Conservation (phyloP, 768 basidiomycete species). For the Phylloporus arenicola region DNA sequence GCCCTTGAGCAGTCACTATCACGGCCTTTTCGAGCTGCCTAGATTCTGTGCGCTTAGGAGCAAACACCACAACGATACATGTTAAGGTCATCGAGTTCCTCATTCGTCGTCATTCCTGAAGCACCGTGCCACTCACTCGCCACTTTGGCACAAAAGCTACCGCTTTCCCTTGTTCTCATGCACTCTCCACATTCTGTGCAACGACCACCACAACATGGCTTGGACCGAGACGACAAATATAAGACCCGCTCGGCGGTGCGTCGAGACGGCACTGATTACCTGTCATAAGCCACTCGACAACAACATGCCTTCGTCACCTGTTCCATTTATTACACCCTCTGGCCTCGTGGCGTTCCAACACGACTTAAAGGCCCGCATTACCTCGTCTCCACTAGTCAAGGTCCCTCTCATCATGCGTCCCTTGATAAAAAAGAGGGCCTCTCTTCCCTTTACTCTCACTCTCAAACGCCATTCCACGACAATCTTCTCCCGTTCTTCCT, state of each 20-base stretch:
- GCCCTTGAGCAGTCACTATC: conserved; percentile 14
- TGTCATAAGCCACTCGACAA: conserved; percentile 11
- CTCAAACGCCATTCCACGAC: conserved; percentile 25
- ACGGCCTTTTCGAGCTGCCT: conserved; percentile 15
- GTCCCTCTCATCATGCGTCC: conserved; percentile 25
- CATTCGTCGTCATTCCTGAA: conserved; percentile 8
- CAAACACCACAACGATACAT: conserved; percentile 14
- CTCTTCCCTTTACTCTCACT: conserved; percentile 15
- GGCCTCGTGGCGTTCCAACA: conserved; percentile 26
- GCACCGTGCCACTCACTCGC: conserved; percentile 5
- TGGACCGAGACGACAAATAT: conserved; percentile 14
- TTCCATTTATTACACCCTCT: conserved; percentile 23
- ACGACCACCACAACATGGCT: conserved; percentile 17
- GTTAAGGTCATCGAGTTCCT: conserved; percentile 6
- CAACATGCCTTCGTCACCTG: conserved; percentile 26
- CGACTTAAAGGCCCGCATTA: conserved; percentile 28
- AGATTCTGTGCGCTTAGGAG: conserved; percentile 10
- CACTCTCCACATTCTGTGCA: conserved; percentile 16
- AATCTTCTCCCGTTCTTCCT: conserved; percentile 19
- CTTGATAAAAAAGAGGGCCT: conserved; percentile 26
- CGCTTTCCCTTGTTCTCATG: conserved; percentile 7
- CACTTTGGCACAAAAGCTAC: conserved; percentile 17
- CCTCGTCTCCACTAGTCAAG: conserved; percentile 21
- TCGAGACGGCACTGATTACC: conserved; percentile 13
- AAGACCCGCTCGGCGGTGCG: conserved; percentile 9